These are phyloP conservation scores for Fusarium sp. DNA, from an alignment of 2,329 filamentous ascomycete genomes.

Conservation along the genomic window DNA sequence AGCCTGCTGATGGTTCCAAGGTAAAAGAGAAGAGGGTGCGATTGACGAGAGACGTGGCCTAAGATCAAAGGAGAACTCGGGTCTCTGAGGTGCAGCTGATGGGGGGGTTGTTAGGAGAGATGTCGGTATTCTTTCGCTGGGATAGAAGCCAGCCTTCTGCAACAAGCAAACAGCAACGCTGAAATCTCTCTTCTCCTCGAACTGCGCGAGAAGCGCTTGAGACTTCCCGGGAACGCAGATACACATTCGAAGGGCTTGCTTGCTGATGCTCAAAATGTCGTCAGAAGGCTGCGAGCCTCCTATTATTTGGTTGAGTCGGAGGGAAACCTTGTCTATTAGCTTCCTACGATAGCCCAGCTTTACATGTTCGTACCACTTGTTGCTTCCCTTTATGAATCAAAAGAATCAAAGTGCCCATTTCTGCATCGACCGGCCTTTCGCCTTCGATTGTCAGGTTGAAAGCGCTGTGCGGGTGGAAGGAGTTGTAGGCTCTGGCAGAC, in stretches of 20 bases:
- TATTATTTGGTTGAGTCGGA: slow-evolving; percentile 45
- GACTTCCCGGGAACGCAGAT: slow-evolving; percentile 42
- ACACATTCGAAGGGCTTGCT: slow-evolving; percentile 33
- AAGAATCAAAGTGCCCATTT: slow-evolving; percentile 40
- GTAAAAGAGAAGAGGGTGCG: slow-evolving; percentile 8
- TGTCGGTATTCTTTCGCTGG: slow-evolving; percentile 32
- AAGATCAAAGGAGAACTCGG: slow-evolving; percentile 3
- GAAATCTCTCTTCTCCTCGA: slow-evolving; percentile 49
- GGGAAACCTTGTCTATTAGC: slow-evolving; percentile 42
- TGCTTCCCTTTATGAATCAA: slow-evolving; percentile 40
- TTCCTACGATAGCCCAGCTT: not conserved
- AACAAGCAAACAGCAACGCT: slow-evolving; percentile 48
- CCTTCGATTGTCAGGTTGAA: slow-evolving; percentile 47
- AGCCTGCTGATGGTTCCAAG: not conserved
- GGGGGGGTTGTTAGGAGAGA: not conserved
- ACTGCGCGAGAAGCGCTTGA: slow-evolving; percentile 43
- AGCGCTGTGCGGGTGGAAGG: slow-evolving; percentile 25
- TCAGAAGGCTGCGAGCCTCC: slow-evolving; percentile 2
- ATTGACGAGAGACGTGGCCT: slow-evolving; percentile 45
- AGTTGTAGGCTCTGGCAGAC: slow-evolving; percentile 36
- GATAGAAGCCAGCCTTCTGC: slow-evolving; percentile 45
- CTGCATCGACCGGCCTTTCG: slow-evolving; percentile 26
- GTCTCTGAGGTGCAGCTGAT: not conserved
- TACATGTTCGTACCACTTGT: slow-evolving; percentile 40
- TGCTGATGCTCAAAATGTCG: slow-evolving; percentile 41